Percentiles rank a stretch among this genome's conserved stretches.
Conservation (phyloP, 768 basidiomycete species). For the Rhodotorula babjevae region DNA sequence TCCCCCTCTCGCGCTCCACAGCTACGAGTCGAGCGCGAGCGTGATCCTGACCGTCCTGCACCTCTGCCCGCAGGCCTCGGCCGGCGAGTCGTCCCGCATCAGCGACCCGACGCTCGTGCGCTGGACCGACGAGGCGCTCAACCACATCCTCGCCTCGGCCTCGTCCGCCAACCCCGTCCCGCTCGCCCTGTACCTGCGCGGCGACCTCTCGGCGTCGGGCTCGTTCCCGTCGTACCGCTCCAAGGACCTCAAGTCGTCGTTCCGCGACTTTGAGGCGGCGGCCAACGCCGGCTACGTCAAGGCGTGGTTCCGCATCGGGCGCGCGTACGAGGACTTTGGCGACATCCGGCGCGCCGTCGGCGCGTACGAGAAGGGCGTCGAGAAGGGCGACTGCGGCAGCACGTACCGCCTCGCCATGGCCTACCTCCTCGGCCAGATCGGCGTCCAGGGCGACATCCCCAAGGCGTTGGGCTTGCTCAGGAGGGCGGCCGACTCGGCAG, state of each 20-base stretch:
- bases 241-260: slow-evolving; percentile 70
- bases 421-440: slow-evolving; percentile 79
- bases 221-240: slow-evolving; percentile 62
- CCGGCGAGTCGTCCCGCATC: slow-evolving; percentile 56
- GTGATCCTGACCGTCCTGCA: slow-evolving; percentile 47
- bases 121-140: slow-evolving; percentile 63
- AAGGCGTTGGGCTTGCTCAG: slow-evolving; percentile 67
- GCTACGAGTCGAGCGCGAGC: slow-evolving; percentile 46
- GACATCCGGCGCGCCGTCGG: slow-evolving; percentile 69
- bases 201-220: slow-evolving; percentile 68
- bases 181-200: slow-evolving; percentile 72
- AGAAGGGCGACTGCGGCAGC: slow-evolving; percentile 69
- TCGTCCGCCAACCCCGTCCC: slow-evolving; percentile 53
- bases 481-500: slow-evolving; percentile 69
- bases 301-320: slow-evolving; percentile 88
- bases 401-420: slow-evolving; percentile 91
- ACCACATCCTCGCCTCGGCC: slow-evolving; percentile 57
- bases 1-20: slow-evolving; percentile 36
- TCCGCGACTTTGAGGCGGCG: slow-evolving; percentile 80
- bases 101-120: slow-evolving; percentile 59
- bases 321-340: slow-evolving; percentile 82
- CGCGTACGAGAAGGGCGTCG: slow-evolving; percentile 79
- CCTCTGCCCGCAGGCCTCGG: slow-evolving; percentile 46
- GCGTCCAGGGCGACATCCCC: slow-evolving; percentile 55
- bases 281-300: slow-evolving; percentile 68